phyloP scores from a whole-genome alignment of 2,329 filamentous ascomycete species.

The Teratosphaeria pseudoeucalypti region DNA sequence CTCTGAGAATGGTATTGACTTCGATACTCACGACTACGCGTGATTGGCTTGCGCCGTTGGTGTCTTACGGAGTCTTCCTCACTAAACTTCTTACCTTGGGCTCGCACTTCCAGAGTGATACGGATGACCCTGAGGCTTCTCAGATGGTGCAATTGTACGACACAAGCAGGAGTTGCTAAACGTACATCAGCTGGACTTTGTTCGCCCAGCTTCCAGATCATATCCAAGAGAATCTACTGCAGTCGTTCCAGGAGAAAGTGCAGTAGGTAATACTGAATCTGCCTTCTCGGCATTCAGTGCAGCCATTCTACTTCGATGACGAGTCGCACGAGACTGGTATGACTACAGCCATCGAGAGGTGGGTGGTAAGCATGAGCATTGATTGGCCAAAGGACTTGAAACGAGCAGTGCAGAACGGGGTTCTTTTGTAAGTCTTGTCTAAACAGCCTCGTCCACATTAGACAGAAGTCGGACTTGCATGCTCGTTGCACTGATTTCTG shows the following conservation, averaged over 20 bases:
- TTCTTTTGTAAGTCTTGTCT: conserved; percentile 12
- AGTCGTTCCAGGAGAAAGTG: conserved; percentile 5
- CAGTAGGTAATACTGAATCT: conserved; percentile 24
- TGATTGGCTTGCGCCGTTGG: not conserved
- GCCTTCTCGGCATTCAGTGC: not conserved
- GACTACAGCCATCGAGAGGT: not conserved
- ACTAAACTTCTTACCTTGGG: not conserved
- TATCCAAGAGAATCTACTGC: not conserved
- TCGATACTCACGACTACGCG: no score
- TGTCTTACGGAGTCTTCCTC: not conserved
- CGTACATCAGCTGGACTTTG: not conserved
- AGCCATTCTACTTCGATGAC: not conserved
- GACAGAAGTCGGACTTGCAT: not conserved
- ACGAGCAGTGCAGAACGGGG: not conserved
- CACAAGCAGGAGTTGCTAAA: not conserved
- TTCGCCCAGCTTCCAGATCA: not conserved
- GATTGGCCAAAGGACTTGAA: not conserved
- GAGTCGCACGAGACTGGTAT: not conserved
- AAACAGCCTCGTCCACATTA: conserved; percentile 12
- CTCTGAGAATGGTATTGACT: conserved; percentile 4
- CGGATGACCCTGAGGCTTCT: not conserved
- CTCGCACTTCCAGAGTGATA: not conserved
- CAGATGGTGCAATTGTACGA: not conserved
- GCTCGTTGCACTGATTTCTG: not conserved
- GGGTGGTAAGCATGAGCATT: not conserved